Conservation (phyloP, 345 rosid species). For the Brassica juncea region DNA sequence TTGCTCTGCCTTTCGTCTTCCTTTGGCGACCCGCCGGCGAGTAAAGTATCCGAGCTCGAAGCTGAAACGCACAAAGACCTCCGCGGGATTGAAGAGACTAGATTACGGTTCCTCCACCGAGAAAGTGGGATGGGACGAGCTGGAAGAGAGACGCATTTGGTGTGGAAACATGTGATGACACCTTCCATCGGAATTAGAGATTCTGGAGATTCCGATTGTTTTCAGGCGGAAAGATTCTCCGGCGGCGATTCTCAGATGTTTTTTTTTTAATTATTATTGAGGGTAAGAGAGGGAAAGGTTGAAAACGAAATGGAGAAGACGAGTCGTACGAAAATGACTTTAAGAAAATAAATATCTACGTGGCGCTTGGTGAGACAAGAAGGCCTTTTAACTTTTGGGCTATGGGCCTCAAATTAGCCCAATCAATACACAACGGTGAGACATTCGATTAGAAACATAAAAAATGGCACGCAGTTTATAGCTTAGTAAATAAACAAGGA, state of each 20-base stretch:
- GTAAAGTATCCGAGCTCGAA: conserved; percentile 65
- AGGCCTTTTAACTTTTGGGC: not conserved
- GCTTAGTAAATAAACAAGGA: no score
- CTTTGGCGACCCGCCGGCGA: conserved; percentile 56
- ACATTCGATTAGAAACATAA: not conserved
- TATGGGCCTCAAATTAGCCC: conserved; percentile 24
- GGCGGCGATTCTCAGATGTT: conserved; percentile 35
- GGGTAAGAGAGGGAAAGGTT: conserved; percentile 44
- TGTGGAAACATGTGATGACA: conserved; percentile 45
- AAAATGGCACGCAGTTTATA: conserved; percentile 5
- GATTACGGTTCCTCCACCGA: conserved; percentile 38
- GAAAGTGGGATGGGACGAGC: conserved; percentile 36
- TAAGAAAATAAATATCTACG: not conserved
- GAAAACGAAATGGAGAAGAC: conserved; percentile 37
- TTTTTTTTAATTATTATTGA: conserved; percentile 14
- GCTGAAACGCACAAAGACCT: conserved; percentile 40
- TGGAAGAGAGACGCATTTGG: conserved; percentile 52
- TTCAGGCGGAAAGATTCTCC: conserved; percentile 16
- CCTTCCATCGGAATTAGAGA: conserved; percentile 31
- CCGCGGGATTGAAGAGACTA: conserved; percentile 36
- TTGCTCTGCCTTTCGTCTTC: conserved; percentile 43
- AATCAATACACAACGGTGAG: not conserved
- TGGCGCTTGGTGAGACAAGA: conserved; percentile 7
- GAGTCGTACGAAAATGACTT: conserved; percentile 6
- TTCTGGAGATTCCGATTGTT: not conserved